Evolutionary conservation across 768 basidiomycete species (phyloP).

Genomic region (Serendipita vermifera): DNA sequence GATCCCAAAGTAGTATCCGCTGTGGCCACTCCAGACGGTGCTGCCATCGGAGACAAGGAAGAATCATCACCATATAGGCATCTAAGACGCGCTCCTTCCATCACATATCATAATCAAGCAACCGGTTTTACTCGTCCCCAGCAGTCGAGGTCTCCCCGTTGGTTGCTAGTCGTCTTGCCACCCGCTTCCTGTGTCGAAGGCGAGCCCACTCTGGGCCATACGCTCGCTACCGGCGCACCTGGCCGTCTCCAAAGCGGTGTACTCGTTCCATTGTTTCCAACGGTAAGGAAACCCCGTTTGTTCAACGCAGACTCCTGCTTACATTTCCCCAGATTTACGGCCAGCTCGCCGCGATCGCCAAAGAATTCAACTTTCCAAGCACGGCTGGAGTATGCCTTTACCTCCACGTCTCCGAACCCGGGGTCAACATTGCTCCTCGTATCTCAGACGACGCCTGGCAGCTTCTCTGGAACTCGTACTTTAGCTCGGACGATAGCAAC

Average conservation of each 20-base stretch:
- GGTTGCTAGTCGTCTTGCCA: slow-evolving; percentile 56
- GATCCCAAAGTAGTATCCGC: too few species aligned
- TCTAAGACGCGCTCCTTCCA: background rate
- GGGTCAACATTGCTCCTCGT: slow-evolving; percentile 46
- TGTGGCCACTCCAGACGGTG: background rate
- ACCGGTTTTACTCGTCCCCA: background rate
- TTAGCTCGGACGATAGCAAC: slow-evolving; percentile 31
- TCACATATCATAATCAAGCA: background rate
- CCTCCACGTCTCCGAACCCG: slow-evolving; percentile 47
- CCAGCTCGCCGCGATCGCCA: slow-evolving; percentile 65
- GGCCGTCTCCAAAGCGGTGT: slow-evolving; percentile 54
- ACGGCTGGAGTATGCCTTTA: slow-evolving; percentile 69
- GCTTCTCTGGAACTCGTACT: slow-evolving; percentile 49
- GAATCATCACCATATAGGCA: background rate
- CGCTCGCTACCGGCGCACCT: slow-evolving; percentile 43
- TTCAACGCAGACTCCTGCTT: slow-evolving; percentile 10
- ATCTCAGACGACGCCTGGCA: slow-evolving; percentile 72
- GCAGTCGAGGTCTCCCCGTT: slow-evolving; percentile 26
- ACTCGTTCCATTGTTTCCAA: slow-evolving; percentile 62
- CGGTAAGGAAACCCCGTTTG: slow-evolving; percentile 31
- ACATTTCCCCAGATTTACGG: slow-evolving; percentile 44
- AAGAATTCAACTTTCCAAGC: slow-evolving; percentile 72
- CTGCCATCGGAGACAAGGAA: background rate
- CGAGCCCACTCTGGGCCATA: slow-evolving; percentile 46
- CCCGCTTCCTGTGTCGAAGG: slow-evolving; percentile 44